Evolutionary conservation across 2,329 filamentous ascomycete genomes (phyloP).

Genomic region (Ascochyta clinopodiicola): DNA sequence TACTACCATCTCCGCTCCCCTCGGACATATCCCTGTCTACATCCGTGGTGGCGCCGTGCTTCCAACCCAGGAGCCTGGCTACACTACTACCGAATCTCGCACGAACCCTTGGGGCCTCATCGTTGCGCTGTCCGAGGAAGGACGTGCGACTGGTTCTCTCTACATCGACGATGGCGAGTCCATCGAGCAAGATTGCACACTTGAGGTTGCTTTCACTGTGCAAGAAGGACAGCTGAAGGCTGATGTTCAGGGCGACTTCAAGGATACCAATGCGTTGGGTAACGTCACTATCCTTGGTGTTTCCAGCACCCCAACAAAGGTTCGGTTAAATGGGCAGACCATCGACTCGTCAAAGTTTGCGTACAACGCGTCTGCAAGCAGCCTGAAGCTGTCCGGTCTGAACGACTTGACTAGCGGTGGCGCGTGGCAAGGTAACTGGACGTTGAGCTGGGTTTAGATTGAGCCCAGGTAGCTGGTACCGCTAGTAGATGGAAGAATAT

Average conservation of each 20-base stretch:
- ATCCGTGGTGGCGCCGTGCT: conserved; percentile 72
- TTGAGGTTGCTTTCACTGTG: conserved; percentile 61
- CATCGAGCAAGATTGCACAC: conserved; percentile 61
- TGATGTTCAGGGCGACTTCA: conserved; percentile 58
- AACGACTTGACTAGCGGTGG: conserved; percentile 57
- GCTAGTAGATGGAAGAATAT: too few relatives aligned
- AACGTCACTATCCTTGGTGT: conserved; percentile 71
- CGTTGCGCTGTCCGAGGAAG: conserved; percentile 63
- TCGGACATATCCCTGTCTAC: conserved; percentile 74
- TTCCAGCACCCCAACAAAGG: conserved; percentile 43
- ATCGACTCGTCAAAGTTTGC: conserved; percentile 54
- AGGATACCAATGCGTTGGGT: conserved; percentile 64
- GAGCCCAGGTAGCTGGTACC: not conserved
- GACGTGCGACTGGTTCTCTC: conserved; percentile 65
- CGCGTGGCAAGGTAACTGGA: conserved; percentile 66
- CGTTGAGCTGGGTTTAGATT: conserved; percentile 58
- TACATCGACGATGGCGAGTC: conserved; percentile 81
- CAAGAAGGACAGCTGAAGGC: conserved; percentile 56
- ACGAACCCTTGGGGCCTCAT: conserved; percentile 72
- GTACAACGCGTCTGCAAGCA: conserved; percentile 57
- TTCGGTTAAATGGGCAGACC: conserved; percentile 56
- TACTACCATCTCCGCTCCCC: conserved; percentile 65
- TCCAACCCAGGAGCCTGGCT: conserved; percentile 70
- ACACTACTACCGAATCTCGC: conserved; percentile 70
- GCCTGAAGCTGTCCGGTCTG: conserved; percentile 61